Percentiles rank a stretch among this genome's conserved stretches.
Evolutionary conservation across 208 protist species (phyloP).

Genomic region (Vickermania ingenoplastis): DNA sequence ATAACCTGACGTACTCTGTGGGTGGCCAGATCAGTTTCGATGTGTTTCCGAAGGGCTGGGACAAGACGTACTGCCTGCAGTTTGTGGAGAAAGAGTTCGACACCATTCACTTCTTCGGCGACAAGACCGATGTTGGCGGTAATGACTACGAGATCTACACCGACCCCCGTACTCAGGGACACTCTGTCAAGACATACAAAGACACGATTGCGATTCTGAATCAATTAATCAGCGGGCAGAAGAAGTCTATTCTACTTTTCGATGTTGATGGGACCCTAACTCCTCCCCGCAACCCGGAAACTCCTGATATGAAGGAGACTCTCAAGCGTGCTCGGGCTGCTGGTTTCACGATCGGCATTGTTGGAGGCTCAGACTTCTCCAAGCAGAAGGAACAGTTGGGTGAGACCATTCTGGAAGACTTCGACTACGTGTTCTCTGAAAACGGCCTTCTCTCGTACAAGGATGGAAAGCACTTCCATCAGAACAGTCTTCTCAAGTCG

Average conservation of each 20-base stretch:
- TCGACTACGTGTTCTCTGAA: constrained; percentile 98
- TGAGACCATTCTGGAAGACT: constrained; percentile 74
- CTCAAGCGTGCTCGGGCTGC: constrained; percentile 75
- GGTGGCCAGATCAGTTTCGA: constrained; percentile 99
- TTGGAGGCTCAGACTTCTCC: constrained; percentile 97
- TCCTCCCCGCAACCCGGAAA: constrained; percentile 59
- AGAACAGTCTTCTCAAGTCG: constrained; percentile 83
- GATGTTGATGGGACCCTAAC: constrained; percentile 94
- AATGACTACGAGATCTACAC: constrained; percentile 99
- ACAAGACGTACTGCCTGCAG: constrained; percentile 99
- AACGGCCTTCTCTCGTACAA: constrained; percentile 96
- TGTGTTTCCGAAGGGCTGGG: constrained; percentile 99
- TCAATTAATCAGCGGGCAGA: constrained; percentile 37
- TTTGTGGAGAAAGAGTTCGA: constrained; percentile 93
- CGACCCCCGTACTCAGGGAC: constrained; percentile 83
- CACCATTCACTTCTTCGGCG: constrained; percentile 99
- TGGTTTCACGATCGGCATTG: constrained; percentile 92
- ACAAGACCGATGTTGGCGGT: constrained; percentile 97
- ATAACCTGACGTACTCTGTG: constrained; percentile 95
- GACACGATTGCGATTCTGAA: constrained; percentile 92
- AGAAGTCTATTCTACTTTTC: constrained; percentile 88
- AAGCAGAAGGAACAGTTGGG: constrained; percentile 98
- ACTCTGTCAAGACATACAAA: constrained; percentile 91
- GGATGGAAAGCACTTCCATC: constrained; percentile 82
- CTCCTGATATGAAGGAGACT: constrained; percentile 84